phyloP scores from a whole-genome alignment of 176 grass and related monocot species.

The Oryza glumipatula region DNA sequence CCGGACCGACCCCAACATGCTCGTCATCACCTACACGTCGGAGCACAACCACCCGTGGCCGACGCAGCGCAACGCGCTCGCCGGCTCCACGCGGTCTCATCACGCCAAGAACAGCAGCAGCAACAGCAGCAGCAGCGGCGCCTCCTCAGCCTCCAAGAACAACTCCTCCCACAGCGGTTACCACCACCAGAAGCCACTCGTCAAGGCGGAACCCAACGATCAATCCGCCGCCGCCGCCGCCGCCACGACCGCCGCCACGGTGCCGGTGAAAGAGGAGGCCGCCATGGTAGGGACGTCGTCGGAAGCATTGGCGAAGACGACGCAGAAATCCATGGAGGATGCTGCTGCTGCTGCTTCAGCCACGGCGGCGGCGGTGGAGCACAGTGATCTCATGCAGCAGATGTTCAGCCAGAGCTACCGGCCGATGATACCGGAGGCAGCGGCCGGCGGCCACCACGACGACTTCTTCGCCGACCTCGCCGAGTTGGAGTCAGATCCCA shows the following conservation, averaged over 20 bases:
- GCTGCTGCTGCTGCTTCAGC: slow-evolving; percentile 1
- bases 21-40: slow-evolving; percentile 97
- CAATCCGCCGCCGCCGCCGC: neutral
- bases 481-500: slow-evolving; percentile 82
- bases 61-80: slow-evolving; percentile 92
- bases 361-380: slow-evolving; percentile 14
- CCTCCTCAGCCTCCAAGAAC: slow-evolving; percentile 49
- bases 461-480: slow-evolving; percentile 91
- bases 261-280: slow-evolving; percentile 51
- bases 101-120: slow-evolving; percentile 58
- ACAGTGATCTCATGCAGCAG: slow-evolving; percentile 63
- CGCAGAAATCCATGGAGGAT: slow-evolving; percentile 43
- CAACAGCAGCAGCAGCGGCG: slow-evolving; percentile 33
- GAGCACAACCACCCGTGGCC: slow-evolving; percentile 99
- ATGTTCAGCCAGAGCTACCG: slow-evolving; percentile 69
- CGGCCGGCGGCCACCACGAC: slow-evolving; percentile 50
- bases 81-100: slow-evolving; percentile 78
- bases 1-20: slow-evolving; percentile 89
- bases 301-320: slow-evolving; percentile 23
- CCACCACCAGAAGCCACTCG: slow-evolving; percentile 16
- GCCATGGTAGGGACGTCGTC: slow-evolving; percentile 24
- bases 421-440: slow-evolving; percentile 62
- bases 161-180: slow-evolving; percentile 17
- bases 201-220: slow-evolving; percentile 46
- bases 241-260: neutral